phyloP scores from a whole-genome alignment of 2,329 filamentous ascomycete genomes.

The Pestalotiopsis sp. region DNA sequence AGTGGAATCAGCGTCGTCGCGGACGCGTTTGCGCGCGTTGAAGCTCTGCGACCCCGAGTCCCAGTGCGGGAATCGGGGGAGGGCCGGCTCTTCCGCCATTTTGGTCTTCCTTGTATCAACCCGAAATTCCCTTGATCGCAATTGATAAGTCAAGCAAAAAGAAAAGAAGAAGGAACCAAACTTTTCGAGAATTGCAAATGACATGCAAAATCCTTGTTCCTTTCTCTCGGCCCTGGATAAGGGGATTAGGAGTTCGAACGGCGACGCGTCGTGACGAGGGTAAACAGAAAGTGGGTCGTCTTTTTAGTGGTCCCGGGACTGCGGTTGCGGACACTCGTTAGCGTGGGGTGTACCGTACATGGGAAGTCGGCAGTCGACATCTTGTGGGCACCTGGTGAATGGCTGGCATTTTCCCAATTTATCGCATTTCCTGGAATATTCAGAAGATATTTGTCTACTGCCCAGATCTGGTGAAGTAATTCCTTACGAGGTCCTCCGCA shows the following conservation, averaged over 20 bases:
- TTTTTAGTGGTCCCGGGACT: slow-evolving; percentile 1
- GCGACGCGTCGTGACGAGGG: neutral
- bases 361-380: too few relatives aligned
- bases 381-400: too few relatives aligned
- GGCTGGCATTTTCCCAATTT: too few relatives aligned
- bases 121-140: too few relatives aligned
- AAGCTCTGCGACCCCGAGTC: slow-evolving; percentile 29
- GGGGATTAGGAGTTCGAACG: neutral
- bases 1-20: slow-evolving; percentile 19
- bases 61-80: slow-evolving; percentile 35
- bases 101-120: too few relatives aligned
- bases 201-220: neutral
- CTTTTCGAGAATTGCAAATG: neutral
- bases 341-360: neutral
- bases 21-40: slow-evolving; percentile 39
- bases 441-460: too few relatives aligned
- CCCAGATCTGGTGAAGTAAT: too few relatives aligned
- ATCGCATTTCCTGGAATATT: too few relatives aligned
- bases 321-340: neutral
- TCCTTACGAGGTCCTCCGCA: too few relatives aligned
- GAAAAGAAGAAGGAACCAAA: neutral
- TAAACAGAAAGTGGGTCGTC: neutral
- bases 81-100: slow-evolving; percentile 38
- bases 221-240: neutral
- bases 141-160: neutral